A percentile compares a stretch with the other conserved stretches of the same genome.
These are phyloP conservation scores for Macadamia tetraphylla DNA, from an alignment of 164 flowering plant genomes.

Conservation along the genomic window DNA sequence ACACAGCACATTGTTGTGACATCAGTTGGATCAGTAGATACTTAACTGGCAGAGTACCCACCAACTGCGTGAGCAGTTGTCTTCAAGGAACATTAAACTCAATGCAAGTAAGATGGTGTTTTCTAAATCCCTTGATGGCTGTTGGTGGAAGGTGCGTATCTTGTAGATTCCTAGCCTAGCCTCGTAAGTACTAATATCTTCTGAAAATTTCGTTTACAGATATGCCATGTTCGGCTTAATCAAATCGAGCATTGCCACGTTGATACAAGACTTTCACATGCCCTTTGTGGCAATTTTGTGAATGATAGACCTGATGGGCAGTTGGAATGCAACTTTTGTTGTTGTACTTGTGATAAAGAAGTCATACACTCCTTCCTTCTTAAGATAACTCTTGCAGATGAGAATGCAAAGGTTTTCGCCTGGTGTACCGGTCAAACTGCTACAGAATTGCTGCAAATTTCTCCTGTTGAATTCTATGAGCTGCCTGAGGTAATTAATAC, in stretches of 20 bases:
- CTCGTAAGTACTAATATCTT: background rate
- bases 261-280: constrained; percentile 52
- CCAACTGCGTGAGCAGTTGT: too few relatives aligned
- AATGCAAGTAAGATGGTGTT: too few relatives aligned
- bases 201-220: constrained; percentile 25
- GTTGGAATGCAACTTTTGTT: constrained; percentile 61
- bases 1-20: too few relatives aligned
- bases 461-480: constrained; percentile 74
- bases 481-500: constrained; percentile 61
- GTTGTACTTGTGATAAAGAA: constrained; percentile 39
- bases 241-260: constrained; percentile 60
- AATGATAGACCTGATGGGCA: constrained; percentile 34
- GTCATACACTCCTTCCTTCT: constrained; percentile 53
- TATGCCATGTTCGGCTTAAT: constrained; percentile 66
- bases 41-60: too few relatives aligned
- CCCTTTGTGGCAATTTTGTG: constrained; percentile 65
- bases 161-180: background rate
- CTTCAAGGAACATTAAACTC: too few relatives aligned
- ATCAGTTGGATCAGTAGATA: too few relatives aligned
- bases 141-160: too few relatives aligned
- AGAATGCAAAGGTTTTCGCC: constrained; percentile 56
- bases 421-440: constrained; percentile 88
- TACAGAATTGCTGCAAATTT: constrained; percentile 77
- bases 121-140: too few relatives aligned
- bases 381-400: constrained; percentile 69